These are phyloP conservation scores for Sporisorium scitamineum DNA, from an alignment of 1,284 basidiomycete genomes.

Conservation along the genomic window DNA sequence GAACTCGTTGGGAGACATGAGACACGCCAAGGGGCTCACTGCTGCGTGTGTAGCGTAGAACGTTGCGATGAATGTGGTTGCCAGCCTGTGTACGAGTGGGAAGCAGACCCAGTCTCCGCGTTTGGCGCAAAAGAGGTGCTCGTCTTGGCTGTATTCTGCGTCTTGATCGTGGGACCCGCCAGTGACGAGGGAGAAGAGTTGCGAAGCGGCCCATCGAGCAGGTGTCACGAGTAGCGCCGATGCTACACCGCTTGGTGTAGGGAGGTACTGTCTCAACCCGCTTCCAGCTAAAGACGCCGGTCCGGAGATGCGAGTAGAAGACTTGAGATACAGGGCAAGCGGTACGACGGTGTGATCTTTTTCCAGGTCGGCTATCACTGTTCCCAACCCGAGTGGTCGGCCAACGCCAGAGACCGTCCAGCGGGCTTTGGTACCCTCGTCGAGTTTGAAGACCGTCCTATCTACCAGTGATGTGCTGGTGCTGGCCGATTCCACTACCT, in stretches of 20 bases:
- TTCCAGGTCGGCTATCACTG: slow-evolving; percentile 74
- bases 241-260: slow-evolving; percentile 18
- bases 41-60: slow-evolving; percentile 25
- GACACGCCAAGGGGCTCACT: slow-evolving; percentile 37
- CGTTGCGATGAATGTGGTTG: slow-evolving; percentile 12
- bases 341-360: slow-evolving; percentile 72
- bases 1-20: slow-evolving; percentile 34
- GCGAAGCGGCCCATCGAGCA: slow-evolving; percentile 79
- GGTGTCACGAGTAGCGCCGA: slow-evolving; percentile 26
- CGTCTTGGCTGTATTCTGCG: slow-evolving; percentile 74
- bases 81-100: slow-evolving; percentile 73
- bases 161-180: slow-evolving; percentile 71
- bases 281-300: slow-evolving; percentile 70
- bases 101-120: slow-evolving; percentile 82
- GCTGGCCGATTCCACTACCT: not conserved
- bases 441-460: slow-evolving; percentile 74
- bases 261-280: slow-evolving; percentile 19
- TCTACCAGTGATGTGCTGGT: not conserved
- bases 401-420: slow-evolving; percentile 73
- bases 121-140: slow-evolving; percentile 62
- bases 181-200: slow-evolving; percentile 73
- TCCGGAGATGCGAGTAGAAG: slow-evolving; percentile 77
- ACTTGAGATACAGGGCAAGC: slow-evolving; percentile 75
- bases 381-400: slow-evolving; percentile 82
- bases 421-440: slow-evolving; percentile 59